These are phyloP conservation scores for Didymosphaeria variabile DNA, from an alignment of 2,329 filamentous ascomycete species.

Conservation along the genomic window DNA sequence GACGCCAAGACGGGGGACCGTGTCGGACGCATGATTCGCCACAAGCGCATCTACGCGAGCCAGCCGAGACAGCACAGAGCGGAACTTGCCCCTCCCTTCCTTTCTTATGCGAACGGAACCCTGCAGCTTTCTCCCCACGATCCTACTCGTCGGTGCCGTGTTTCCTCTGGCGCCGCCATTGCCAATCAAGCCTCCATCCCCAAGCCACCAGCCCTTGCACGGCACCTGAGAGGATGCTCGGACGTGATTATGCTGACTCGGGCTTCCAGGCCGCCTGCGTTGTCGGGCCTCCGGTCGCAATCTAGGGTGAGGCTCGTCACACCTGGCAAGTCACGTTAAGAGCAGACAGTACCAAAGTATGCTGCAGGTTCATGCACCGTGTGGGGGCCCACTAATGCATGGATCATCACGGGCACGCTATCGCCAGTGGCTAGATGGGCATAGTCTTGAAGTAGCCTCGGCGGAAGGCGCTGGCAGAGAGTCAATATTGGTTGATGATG, in stretches of 20 bases:
- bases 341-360: background rate
- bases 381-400: constrained; percentile 9
- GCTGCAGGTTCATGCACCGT: constrained; percentile 7
- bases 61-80: constrained; percentile 15
- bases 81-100: constrained; percentile 9
- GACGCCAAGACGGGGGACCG: background rate
- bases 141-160: constrained; percentile 11
- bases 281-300: background rate
- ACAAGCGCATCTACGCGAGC: constrained; percentile 12
- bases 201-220: constrained; percentile 11
- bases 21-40: constrained; percentile 1
- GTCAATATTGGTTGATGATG: constrained; percentile 1
- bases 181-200: constrained; percentile 19
- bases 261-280: constrained; percentile 11
- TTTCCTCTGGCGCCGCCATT: constrained; percentile 20
- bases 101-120: constrained; percentile 17
- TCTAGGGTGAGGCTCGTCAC: constrained; percentile 12
- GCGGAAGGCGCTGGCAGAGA: background rate
- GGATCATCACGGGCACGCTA: background rate
- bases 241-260: constrained; percentile 13
- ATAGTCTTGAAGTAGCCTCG: background rate
- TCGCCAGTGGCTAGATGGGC: background rate
- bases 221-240: background rate
- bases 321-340: constrained; percentile 1
- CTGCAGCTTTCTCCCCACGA: constrained; percentile 12